Percentiles rank a stretch among this genome's conserved stretches.
These are phyloP conservation scores for Leishmania lainsoni DNA, from an alignment of 208 protist species.

Conservation along the genomic window DNA sequence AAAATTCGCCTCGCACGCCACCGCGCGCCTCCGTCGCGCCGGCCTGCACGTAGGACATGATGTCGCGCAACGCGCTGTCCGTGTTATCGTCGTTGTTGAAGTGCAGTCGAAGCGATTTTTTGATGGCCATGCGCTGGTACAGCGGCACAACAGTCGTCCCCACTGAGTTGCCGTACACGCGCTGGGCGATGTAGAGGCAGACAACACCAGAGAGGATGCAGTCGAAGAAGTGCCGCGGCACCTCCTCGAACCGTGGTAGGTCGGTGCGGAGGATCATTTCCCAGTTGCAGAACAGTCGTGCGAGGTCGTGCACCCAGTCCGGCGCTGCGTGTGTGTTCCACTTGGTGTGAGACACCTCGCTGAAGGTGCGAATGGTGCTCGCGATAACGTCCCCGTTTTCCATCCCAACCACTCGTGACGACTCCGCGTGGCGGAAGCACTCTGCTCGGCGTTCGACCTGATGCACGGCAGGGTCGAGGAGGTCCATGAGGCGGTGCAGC, in stretches of 20 bases:
- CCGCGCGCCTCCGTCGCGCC: conserved; percentile 15
- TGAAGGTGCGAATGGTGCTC: conserved; percentile 52
- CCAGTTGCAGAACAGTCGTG: conserved; percentile 87
- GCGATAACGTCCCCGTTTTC: conserved; percentile 68
- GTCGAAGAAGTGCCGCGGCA: conserved; percentile 87
- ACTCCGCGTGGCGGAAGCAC: conserved; percentile 48
- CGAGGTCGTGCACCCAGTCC: conserved; percentile 84
- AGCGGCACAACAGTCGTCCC: conserved; percentile 48
- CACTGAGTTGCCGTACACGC: conserved; percentile 66
- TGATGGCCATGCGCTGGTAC: conserved; percentile 44
- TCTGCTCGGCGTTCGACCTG: conserved; percentile 56
- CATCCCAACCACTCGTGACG: conserved; percentile 30
- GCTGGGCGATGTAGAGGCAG: conserved; percentile 55
- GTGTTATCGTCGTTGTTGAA: conserved; percentile 80
- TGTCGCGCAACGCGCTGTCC: conserved; percentile 54
- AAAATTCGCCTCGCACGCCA: conserved; percentile 70
- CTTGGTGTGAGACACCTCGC: conserved; percentile 38
- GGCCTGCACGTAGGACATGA: conserved; percentile 75
- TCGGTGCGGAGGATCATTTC: conserved; percentile 85
- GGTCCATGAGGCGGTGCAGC: conserved; percentile 64
- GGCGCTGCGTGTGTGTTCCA: conserved; percentile 62
- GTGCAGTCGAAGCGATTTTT: conserved; percentile 57
- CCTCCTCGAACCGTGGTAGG: conserved; percentile 68
- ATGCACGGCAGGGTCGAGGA: conserved; percentile 72
- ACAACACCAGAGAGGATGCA: conserved; percentile 76